Percentiles rank a stretch among this genome's conserved stretches.
phyloP scores from a whole-genome alignment of 371 early-diverging fungal genomes.

The Mortierella sp. region DNA sequence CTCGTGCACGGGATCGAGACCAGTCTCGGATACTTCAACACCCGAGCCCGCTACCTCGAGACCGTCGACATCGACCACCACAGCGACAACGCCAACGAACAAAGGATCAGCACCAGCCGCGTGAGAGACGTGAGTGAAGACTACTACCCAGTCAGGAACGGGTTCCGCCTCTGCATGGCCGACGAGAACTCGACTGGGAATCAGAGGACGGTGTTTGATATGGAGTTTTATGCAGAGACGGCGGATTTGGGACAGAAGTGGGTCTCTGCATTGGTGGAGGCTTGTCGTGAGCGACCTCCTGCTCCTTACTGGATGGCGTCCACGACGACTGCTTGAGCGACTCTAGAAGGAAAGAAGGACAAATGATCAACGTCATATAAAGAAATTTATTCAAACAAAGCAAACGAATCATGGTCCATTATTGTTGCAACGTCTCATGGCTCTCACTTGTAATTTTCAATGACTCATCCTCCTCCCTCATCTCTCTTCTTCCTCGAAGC shows the following conservation, averaged over 20 bases:
- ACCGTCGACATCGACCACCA: neutral
- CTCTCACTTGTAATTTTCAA: too few relatives aligned
- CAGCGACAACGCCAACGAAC: neutral
- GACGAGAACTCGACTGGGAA: neutral
- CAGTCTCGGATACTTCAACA: constrained; percentile 1
- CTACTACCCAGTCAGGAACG: constrained; percentile 18
- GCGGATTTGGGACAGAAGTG: constrained; percentile 25
- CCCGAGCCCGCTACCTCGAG: constrained; percentile 1
- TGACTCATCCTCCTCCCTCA: too few relatives aligned
- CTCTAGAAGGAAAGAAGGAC: too few relatives aligned
- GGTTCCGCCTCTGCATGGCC: constrained; percentile 29
- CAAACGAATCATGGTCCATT: too few relatives aligned
- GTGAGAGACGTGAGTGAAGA: neutral
- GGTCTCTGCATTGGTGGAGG: constrained; percentile 17
- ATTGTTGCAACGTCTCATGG: too few relatives aligned
- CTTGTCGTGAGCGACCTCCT: constrained; percentile 23
- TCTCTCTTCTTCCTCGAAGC: too few relatives aligned
- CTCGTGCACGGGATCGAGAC: constrained; percentile 22
- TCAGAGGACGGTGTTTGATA: neutral
- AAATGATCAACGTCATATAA: too few relatives aligned
- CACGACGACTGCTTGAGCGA: neutral
- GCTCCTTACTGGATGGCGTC: constrained; percentile 46
- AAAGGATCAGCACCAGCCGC: neutral
- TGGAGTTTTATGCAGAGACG: constrained; percentile 32
- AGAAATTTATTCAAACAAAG: too few relatives aligned